phyloP scores from a whole-genome alignment of 495 filamentous ascomycete species.

The Lepraria neglecta region DNA sequence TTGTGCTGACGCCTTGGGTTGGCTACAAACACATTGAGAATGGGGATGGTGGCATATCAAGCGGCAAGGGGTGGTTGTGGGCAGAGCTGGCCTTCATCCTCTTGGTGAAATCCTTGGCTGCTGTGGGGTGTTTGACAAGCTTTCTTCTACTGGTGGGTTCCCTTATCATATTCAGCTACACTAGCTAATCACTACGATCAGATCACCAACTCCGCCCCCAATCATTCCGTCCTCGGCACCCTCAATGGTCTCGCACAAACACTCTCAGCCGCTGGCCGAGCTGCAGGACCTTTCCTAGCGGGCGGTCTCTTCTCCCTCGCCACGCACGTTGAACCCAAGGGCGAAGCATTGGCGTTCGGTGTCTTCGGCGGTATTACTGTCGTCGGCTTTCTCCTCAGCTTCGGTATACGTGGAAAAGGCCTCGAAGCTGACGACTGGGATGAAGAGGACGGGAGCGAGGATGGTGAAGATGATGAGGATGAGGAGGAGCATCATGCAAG shows the following conservation, averaged over 20 bases:
- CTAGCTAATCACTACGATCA: conserved; percentile 30
- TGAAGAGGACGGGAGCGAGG: conserved; percentile 49
- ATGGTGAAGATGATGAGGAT: conserved; percentile 45
- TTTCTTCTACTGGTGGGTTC: conserved; percentile 72
- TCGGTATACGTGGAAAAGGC: conserved; percentile 56
- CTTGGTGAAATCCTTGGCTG: conserved; percentile 79
- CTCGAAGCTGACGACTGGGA: conserved; percentile 58
- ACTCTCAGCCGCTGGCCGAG: conserved; percentile 82
- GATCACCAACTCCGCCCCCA: conserved; percentile 90
- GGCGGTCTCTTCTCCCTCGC: conserved; percentile 75
- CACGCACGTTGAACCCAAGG: conserved; percentile 62
- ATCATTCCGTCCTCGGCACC: conserved; percentile 78
- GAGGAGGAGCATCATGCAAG: conserved; percentile 38
- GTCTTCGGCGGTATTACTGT: conserved; percentile 74
- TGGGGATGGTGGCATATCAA: conserved; percentile 35
- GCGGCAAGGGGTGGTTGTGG: conserved; percentile 58
- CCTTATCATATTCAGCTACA: background rate
- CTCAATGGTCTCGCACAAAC: conserved; percentile 93
- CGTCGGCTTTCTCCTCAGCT: conserved; percentile 67
- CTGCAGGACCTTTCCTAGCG: conserved; percentile 80
- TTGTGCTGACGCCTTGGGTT: conserved; percentile 83
- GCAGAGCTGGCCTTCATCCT: conserved; percentile 71
- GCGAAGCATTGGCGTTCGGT: conserved; percentile 79
- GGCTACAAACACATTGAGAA: conserved; percentile 59
- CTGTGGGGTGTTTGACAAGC: conserved; percentile 83